These are phyloP conservation scores for Stereum hirsutum DNA, from an alignment of 1,284 basidiomycete species.

Conservation along the genomic window DNA sequence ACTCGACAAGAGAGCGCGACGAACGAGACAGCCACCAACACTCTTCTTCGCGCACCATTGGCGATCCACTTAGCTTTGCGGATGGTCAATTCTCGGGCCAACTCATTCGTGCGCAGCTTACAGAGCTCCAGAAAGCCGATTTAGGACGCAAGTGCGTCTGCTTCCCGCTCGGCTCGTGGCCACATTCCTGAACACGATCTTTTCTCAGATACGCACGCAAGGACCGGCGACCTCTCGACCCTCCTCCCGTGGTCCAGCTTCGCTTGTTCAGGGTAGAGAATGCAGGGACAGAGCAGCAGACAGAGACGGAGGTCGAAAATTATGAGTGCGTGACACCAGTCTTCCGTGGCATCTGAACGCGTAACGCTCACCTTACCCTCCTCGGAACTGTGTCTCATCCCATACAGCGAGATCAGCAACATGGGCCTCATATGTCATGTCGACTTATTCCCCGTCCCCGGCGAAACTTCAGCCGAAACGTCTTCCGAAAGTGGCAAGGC, in stretches of 20 bases:
- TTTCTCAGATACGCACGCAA: conserved; percentile 26
- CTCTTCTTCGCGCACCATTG: conserved; percentile 16
- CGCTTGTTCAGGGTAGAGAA: conserved; percentile 21
- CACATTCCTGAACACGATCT: background rate
- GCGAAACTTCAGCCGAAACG: conserved; percentile 13
- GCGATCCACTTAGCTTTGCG: conserved; percentile 39
- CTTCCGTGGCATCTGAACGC: background rate
- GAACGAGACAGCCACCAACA: conserved; percentile 5
- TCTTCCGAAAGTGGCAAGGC: conserved; percentile 1
- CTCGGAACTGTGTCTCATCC: conserved; percentile 1
- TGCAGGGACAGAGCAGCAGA: conserved; percentile 17
- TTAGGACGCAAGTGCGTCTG: conserved; percentile 50
- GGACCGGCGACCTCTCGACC: conserved; percentile 32
- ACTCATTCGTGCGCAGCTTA: conserved; percentile 47
- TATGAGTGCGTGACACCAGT: conserved; percentile 23
- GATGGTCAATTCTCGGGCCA: conserved; percentile 51
- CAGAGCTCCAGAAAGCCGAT: conserved; percentile 56
- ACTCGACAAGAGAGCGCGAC: conserved; percentile 5
- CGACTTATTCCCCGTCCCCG: conserved; percentile 48
- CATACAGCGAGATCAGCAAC: conserved; percentile 30
- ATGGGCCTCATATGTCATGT: conserved; percentile 56
- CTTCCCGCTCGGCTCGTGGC: background rate
- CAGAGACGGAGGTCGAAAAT: conserved; percentile 24
- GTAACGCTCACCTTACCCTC: background rate
- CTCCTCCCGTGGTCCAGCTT: conserved; percentile 30